Evolutionary conservation across 73 alveolate genomes (phyloP).

Genomic region (Uronychia setigera): DNA sequence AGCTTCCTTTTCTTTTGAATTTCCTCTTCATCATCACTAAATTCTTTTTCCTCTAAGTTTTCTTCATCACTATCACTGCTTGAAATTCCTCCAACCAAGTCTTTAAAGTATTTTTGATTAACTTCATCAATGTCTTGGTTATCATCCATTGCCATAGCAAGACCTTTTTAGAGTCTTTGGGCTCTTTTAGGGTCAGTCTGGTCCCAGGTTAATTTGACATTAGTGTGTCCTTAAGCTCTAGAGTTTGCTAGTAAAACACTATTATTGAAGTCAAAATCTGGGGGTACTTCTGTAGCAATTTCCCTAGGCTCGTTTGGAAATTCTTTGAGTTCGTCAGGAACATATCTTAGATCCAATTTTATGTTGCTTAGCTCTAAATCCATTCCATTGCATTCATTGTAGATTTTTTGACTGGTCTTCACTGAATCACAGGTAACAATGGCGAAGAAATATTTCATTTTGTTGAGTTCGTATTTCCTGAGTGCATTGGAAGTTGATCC

Average conservation of each 20-base stretch:
- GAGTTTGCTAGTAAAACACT: conserved; percentile 48
- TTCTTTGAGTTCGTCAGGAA: conserved; percentile 79
- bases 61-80: conserved; percentile 82
- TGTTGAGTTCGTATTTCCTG: conserved; percentile 91
- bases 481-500: conserved; percentile 39
- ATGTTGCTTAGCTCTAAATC: conserved; percentile 93
- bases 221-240: conserved; percentile 92
- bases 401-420: conserved; percentile 85
- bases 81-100: conserved; percentile 22
- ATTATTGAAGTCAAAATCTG: conserved; percentile 74
- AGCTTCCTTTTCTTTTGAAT: conserved; percentile 62
- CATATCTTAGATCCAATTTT: conserved; percentile 87
- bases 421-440: conserved; percentile 88
- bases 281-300: conserved; percentile 87
- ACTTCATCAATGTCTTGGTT: conserved; percentile 84
- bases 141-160: conserved; percentile 74
- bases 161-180: conserved; percentile 68
- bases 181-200: conserved; percentile 85
- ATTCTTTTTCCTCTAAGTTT: conserved; percentile 38
- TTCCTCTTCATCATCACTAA: conserved; percentile 63
- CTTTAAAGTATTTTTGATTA: background rate
- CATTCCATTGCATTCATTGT: conserved; percentile 92
- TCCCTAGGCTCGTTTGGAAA: conserved; percentile 91
- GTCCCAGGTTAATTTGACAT: conserved; percentile 96
- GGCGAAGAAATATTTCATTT: conserved; percentile 94